Percentiles rank a stretch among this genome's conserved stretches.
phyloP scores from a whole-genome alignment of 2,329 filamentous ascomycete genomes.

The Ustulina deusta region DNA sequence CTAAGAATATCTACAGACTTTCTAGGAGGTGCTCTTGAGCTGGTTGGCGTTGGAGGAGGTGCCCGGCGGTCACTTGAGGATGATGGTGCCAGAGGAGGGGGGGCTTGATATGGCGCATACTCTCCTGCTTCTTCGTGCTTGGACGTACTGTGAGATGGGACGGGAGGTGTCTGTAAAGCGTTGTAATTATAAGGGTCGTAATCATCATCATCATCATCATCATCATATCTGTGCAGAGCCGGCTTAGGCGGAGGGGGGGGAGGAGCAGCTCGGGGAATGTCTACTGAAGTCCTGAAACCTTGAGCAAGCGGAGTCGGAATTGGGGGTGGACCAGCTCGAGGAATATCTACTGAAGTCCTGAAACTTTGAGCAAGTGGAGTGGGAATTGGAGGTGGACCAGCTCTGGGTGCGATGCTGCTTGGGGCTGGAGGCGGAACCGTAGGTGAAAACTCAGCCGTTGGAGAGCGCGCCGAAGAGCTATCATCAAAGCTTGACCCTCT shows the following conservation, averaged over 20 bases:
- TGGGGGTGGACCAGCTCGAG: constrained; percentile 63
- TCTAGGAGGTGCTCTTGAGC: constrained; percentile 58
- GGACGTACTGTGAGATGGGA: constrained; percentile 53
- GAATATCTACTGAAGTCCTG: constrained; percentile 76
- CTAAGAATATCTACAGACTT: constrained; percentile 75
- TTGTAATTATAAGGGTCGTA: constrained; percentile 76
- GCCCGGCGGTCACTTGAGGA: constrained; percentile 62
- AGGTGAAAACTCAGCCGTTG: constrained; percentile 59
- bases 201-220: constrained; percentile 73
- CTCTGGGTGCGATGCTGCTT: constrained; percentile 65
- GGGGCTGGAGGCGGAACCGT: constrained; percentile 68
- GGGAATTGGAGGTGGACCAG: constrained; percentile 74
- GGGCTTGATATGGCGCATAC: constrained; percentile 61
- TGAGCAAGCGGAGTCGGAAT: constrained; percentile 35
- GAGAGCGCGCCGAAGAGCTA: constrained; percentile 70
- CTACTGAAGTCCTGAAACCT: constrained; percentile 34
- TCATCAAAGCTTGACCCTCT: constrained; percentile 83
- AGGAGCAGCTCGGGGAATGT: constrained; percentile 38
- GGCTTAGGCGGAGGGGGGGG: constrained; percentile 38
- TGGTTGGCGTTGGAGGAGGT: constrained; percentile 56
- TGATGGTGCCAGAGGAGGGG: constrained; percentile 55
- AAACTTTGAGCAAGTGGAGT: constrained; percentile 64
- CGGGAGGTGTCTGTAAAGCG: constrained; percentile 47
- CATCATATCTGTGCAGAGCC: constrained; percentile 55
- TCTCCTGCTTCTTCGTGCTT: constrained; percentile 61